Percentiles rank a stretch among this genome's conserved stretches.
Conservation (phyloP, 495 filamentous ascomycete species). For the Tuber calosporum region DNA sequence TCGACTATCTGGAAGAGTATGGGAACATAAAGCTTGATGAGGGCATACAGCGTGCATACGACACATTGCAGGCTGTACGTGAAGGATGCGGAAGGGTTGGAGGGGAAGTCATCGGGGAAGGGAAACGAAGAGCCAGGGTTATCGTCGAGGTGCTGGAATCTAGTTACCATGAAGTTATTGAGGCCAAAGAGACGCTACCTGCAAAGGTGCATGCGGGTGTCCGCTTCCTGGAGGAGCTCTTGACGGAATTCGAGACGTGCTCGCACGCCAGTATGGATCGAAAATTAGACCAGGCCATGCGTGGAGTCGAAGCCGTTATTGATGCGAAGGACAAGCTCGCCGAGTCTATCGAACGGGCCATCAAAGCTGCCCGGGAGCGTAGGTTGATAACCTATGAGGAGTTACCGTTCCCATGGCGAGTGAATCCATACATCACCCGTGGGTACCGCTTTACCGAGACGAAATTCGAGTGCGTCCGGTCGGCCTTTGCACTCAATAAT, state of each 20-base stretch:
- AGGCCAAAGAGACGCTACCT: slow-evolving; percentile 75
- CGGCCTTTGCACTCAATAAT: slow-evolving; percentile 76
- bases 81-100: slow-evolving; percentile 85
- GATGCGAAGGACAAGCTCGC: slow-evolving; percentile 71
- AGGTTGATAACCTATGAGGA: slow-evolving; percentile 83
- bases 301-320: slow-evolving; percentile 76
- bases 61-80: slow-evolving; percentile 77
- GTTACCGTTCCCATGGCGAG: slow-evolving; percentile 82
- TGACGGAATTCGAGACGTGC: slow-evolving; percentile 73
- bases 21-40: slow-evolving; percentile 75
- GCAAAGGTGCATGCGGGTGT: slow-evolving; percentile 86
- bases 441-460: slow-evolving; percentile 91
- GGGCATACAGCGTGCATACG: slow-evolving; percentile 71
- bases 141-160: slow-evolving; percentile 91
- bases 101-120: slow-evolving; percentile 80
- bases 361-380: slow-evolving; percentile 67
- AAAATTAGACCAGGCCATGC: slow-evolving; percentile 61
- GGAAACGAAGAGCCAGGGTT: slow-evolving; percentile 72
- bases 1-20: slow-evolving; percentile 85
- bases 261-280: slow-evolving; percentile 75
- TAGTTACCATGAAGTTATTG: slow-evolving; percentile 80
- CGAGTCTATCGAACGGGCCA: slow-evolving; percentile 72
- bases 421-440: slow-evolving; percentile 84
- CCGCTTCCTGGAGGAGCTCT: slow-evolving; percentile 71
- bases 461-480: slow-evolving; percentile 77